These are phyloP conservation scores for Phytophthora ramorum DNA, from an alignment of 352 stramenopile genomes.

Conservation along the genomic window DNA sequence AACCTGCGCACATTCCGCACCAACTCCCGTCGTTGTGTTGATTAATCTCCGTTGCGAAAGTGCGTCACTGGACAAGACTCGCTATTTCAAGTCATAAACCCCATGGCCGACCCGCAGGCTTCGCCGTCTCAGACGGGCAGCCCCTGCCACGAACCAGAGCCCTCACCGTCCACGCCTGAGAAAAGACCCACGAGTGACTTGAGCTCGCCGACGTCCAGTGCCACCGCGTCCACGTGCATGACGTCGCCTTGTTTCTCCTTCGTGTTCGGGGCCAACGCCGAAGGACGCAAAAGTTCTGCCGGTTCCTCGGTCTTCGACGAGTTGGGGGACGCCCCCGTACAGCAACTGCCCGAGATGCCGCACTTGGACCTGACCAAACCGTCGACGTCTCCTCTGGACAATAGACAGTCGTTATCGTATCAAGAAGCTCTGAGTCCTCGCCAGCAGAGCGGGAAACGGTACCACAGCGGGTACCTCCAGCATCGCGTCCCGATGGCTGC, in stretches of 20 bases:
- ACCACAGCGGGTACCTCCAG: slow-evolving; percentile 61
- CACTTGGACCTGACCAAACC: slow-evolving; percentile 12
- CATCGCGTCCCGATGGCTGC: slow-evolving; percentile 62
- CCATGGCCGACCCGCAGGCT: slow-evolving; percentile 16
- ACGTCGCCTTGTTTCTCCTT: slow-evolving; percentile 20
- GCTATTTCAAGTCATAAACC: slow-evolving; percentile 19
- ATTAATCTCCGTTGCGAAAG: no score
- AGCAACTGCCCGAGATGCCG: slow-evolving; percentile 24
- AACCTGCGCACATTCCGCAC: not conserved
- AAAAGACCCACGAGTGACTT: slow-evolving; percentile 4
- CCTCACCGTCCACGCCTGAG: not conserved
- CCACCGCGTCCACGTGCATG: slow-evolving; percentile 20
- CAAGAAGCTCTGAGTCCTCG: slow-evolving; percentile 63
- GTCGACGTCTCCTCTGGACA: not conserved
- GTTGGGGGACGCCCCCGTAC: slow-evolving; percentile 29
- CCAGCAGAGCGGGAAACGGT: slow-evolving; percentile 61
- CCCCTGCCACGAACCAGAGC: slow-evolving; percentile 25
- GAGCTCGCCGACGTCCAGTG: slow-evolving; percentile 20
- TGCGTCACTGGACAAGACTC: not conserved
- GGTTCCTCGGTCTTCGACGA: slow-evolving; percentile 41
- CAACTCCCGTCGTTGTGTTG: not conserved
- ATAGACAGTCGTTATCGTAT: slow-evolving; percentile 32
- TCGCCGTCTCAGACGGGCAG: slow-evolving; percentile 8
- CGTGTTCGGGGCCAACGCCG: slow-evolving; percentile 1
- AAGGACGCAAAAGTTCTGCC: slow-evolving; percentile 30